Evolutionary conservation across 2,329 filamentous ascomycete species (phyloP), one percentile per base, ranked within the genome.

Genomic region (Apiospora sp.): DNA sequence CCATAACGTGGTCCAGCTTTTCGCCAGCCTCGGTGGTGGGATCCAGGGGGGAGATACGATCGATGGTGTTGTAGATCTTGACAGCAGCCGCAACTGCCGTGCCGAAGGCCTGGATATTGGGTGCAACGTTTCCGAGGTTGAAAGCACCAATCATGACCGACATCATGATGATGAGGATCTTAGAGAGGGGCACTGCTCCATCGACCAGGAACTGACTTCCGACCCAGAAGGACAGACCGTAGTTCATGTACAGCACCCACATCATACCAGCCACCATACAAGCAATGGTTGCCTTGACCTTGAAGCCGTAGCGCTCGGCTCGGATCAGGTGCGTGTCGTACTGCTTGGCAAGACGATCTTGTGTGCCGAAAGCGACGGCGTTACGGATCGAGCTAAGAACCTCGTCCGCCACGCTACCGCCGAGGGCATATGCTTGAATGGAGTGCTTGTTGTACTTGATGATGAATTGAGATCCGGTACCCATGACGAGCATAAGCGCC

Each of bases 1-100:
- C 96, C 73, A 92, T 86, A 1, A 98, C 87, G 27, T 89, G 82
- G 1, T 94, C 91, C 0, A 97, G 87, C 76, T 88, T 95, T 73
- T 90, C 86, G n/a, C 96, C 96, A 12, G 87, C 86, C 0, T 92
- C 88, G 2, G 88, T 89, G 7, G 90, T 90, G 0, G 96, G 92
- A 79, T 99, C 93, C 68, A 98, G 86, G 0, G 96, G 95, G 0
- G 96, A 98, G 3, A 85, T 79, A 70, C 96, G 92, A 82, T 98
- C 96, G 76, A 98, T 98, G 1, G 95, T 98, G 80, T 91, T 93
- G 85, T 93, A 98, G 75, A 99, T 98, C 85, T 98, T 98, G 71
- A 90, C 89, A 4, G 94, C 95, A 2, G 96, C 96, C 44, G 94
- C 94, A 7, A 97, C 85, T 51, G 92, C 93, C 19, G 92, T 94